Base-by-base conservation (phyloP, 176 grass and related monocot species). In the Triticum turgidum region DNA sequence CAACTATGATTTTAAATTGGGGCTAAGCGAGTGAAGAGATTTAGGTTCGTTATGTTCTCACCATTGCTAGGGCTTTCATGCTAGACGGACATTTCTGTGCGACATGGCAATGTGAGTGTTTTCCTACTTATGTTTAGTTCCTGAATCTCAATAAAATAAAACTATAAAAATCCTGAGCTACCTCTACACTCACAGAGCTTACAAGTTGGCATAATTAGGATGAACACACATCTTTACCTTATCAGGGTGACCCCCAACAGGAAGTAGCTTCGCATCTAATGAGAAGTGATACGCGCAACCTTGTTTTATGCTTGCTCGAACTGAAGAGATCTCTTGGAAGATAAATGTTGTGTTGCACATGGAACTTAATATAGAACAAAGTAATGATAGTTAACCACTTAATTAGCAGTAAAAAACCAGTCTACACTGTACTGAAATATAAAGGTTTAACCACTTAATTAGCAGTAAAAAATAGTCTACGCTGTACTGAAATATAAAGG, bases 251-350 rank as follows among this genome's bases (percentile, higher is more conserved):
- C 93, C 35, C 80, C 93, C 96, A 58, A 93, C 93, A 49, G 93
- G 93, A 76, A 98, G 89, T 76, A 93, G 54, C 34, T 98, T 95
- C 41, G 91, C 93, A 83, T 98, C 93, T 56, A 87, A 93, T 61
- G 91, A 98, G 80, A 95, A 98, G 68, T 95, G 91, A 79, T 91
- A 98, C 93, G 93, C 7, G 89, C 30, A 64, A 95, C 84, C 80
- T 91, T 88, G 62, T 77, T 77, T 89, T 66, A 74, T 86, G 89
- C 93, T 93, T 86, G 93, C 93, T 88, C 82, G 83, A 4, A 69
- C 83, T 68, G 88, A 86, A 84, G 61, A 84, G 33, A 95, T 69
- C 78, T 98, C 93, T 56, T 35, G 70, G 65, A 98, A 90, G 61
- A 84, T 89, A 80, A 89, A 93, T 38, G 83, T 91, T 95, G 88